phyloP scores from a whole-genome alignment of 768 basidiomycete species.

The Hydnomerulius pinastri region DNA sequence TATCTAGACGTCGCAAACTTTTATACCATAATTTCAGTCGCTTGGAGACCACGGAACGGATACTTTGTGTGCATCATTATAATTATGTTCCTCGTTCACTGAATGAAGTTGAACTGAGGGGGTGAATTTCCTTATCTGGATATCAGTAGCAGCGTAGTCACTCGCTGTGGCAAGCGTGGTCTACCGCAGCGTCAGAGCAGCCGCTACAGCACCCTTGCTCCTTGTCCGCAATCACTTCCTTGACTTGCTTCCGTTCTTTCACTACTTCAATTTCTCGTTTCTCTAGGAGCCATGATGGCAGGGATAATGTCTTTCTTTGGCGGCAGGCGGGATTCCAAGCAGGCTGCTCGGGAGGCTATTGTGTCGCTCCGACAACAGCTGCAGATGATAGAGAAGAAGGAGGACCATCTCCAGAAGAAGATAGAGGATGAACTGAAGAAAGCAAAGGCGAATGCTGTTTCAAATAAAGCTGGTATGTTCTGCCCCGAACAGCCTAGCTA shows the following conservation, averaged over 20 bases:
- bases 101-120: constrained; percentile 1
- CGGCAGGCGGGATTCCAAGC: constrained; percentile 78
- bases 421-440: constrained; percentile 93
- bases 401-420: constrained; percentile 95
- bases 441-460: constrained; percentile 89
- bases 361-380: constrained; percentile 91
- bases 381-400: constrained; percentile 99
- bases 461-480: constrained; percentile 88
- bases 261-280: constrained; percentile 5
- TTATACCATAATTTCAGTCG: constrained; percentile 30
- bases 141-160: constrained; percentile 12
- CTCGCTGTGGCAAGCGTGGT: too few species aligned
- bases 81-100: too few species aligned
- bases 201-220: constrained; percentile 5
- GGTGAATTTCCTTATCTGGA: constrained; percentile 30
- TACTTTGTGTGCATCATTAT: neutral
- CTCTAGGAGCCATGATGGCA: constrained; percentile 56
- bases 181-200: constrained; percentile 12
- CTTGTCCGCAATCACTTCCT: constrained; percentile 2
- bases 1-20: constrained; percentile 24
- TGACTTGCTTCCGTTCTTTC: neutral
- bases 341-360: constrained; percentile 89
- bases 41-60: constrained; percentile 3
- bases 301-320: constrained; percentile 89
- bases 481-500: neutral